Base-by-base conservation (phyloP, 1,139 yeast species). In the Taphrina communis region DNA sequence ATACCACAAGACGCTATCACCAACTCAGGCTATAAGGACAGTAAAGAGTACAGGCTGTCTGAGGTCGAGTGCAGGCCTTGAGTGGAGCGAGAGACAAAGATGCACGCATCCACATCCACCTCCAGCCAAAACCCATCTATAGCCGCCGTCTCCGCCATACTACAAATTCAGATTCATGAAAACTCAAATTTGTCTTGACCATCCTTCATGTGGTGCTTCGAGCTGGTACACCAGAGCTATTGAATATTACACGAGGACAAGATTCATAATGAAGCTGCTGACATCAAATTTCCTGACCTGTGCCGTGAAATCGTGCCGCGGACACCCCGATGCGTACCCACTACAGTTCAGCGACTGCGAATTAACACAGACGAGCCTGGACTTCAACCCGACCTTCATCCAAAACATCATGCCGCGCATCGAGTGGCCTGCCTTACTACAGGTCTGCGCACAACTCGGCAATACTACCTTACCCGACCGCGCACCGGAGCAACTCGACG, bases 221-320 rank as follows among this genome's bases (percentile, higher is more conserved):
- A 50, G 8, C 36, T 19, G n/a, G 36, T 50, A 8, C 12, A 50
- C 8, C 3, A 21, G 14, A 17, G 36, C 36, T 8, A 8, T 7
- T 3, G 53, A 50, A 6, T 17, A 12, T n/a, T 4, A n/a, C 11
- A 46, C 51, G n/a, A 46, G 19, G 51, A 46, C 19, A n/a, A 8
- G 19, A 25, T 3, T 11, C 19, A n/a, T n/a, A 25, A 63, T 63
- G 67, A 56, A 65, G 48, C 46, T 65, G n/a, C 44, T 58, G 41
- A 56, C 99, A 42, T 90, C 98, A 55, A 94, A 95, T 78, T 95
- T 94, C 78, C 96, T 94, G 72, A 92, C 89, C 78, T 94, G 99
- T 79, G 94, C 98, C 0, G 90, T 92, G 72, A 88, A 89, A 75
- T 76, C 86, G 6, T 94, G 99, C 76, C 90, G 88, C 70, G 81